Evolutionary conservation across 768 basidiomycete species (phyloP).

Genomic region (Krasilnikovozyma curviuscula): DNA sequence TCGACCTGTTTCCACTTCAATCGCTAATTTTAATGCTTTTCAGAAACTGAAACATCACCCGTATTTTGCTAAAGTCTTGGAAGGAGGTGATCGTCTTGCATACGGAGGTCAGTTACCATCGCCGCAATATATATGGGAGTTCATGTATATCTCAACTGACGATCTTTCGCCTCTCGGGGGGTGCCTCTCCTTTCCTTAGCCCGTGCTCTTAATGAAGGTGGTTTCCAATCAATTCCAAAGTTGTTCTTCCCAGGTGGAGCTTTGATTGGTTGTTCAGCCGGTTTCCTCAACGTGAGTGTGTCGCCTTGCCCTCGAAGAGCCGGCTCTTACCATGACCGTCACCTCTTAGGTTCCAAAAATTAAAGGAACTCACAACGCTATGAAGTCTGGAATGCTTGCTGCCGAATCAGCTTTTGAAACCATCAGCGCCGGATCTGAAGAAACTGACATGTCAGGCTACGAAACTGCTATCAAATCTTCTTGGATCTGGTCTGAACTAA

Average conservation of each 20-base stretch:
- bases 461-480: constrained; percentile 47
- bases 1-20: constrained; percentile 7
- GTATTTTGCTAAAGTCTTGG: constrained; percentile 61
- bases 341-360: constrained; percentile 31
- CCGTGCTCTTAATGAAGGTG: constrained; percentile 78
- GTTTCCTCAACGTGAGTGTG: constrained; percentile 69
- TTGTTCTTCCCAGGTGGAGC: constrained; percentile 86
- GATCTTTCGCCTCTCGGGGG: too few species aligned
- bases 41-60: constrained; percentile 93
- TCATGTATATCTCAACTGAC: background rate
- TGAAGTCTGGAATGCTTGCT: constrained; percentile 97
- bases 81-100: constrained; percentile 56
- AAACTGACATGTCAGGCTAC: constrained; percentile 51
- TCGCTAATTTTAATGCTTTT: background rate
- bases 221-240: constrained; percentile 72
- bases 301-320: background rate
- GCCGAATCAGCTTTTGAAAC: constrained; percentile 66
- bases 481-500: constrained; percentile 69
- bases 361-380: constrained; percentile 95
- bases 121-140: background rate
- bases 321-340: background rate
- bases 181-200: constrained; percentile 28
- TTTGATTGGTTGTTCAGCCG: constrained; percentile 75
- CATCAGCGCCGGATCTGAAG: constrained; percentile 22
- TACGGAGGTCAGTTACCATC: constrained; percentile 39